These are phyloP conservation scores for Xylariales sp. DNA, from an alignment of 2,329 filamentous ascomycete species.

Conservation along the genomic window DNA sequence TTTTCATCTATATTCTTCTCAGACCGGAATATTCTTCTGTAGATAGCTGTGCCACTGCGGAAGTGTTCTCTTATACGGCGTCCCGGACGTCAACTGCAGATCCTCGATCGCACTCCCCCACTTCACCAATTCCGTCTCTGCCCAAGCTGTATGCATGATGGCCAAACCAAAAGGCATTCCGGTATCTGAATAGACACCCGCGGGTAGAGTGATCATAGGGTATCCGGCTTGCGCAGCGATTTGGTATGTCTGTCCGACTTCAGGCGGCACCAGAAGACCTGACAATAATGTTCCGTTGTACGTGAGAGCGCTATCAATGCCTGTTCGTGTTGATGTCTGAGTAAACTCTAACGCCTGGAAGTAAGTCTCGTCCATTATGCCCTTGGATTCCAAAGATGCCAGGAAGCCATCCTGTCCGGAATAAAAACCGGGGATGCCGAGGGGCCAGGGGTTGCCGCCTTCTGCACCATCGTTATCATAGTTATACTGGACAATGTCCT, in stretches of 20 bases:
- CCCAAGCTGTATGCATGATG: conserved; percentile 56
- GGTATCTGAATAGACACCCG: conserved; percentile 45
- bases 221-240: conserved; percentile 73
- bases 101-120: conserved; percentile 62
- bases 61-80: conserved; percentile 40
- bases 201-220: conserved; percentile 66
- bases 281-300: conserved; percentile 44
- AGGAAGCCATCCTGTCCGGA: conserved; percentile 70
- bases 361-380: conserved; percentile 60
- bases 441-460: conserved; percentile 56
- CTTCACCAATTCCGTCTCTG: conserved; percentile 51
- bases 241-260: conserved; percentile 63
- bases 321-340: conserved; percentile 54
- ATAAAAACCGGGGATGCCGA: conserved; percentile 55
- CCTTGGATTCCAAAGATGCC: conserved; percentile 56
- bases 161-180: conserved; percentile 60
- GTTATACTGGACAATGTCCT: conserved; percentile 64
- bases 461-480: conserved; percentile 60
- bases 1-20: too few relatives aligned
- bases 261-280: conserved; percentile 63
- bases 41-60: conserved; percentile 51
- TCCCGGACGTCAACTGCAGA: conserved; percentile 39
- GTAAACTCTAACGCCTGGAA: conserved; percentile 61
- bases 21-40: conserved; percentile 38
- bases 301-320: conserved; percentile 63